Conservation (phyloP, 306 rosid species). For the Chamaecrista fasciculata region DNA sequence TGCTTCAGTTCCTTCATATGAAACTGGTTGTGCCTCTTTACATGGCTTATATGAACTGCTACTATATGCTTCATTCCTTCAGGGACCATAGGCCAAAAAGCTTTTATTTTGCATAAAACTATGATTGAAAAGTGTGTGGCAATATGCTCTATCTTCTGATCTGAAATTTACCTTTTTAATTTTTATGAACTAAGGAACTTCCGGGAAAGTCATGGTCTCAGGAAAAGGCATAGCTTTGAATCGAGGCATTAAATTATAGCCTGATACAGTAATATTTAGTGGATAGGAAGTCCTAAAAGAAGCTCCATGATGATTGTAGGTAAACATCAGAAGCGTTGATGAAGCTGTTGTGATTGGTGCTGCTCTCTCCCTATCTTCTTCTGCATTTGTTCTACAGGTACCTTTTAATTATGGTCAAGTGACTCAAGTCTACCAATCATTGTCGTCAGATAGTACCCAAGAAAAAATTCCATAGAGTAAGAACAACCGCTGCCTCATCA, state of each 20-base stretch:
- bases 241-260: background rate
- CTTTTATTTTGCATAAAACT: background rate
- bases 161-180: background rate
- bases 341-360: constrained; percentile 78
- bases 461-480: too few species aligned
- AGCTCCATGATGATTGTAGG: background rate
- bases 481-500: too few species aligned
- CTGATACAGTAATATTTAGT: background rate
- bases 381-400: constrained; percentile 68
- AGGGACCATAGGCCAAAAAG: background rate
- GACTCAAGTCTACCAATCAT: too few species aligned
- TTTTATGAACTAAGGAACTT: background rate
- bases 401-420: too few species aligned
- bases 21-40: background rate
- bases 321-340: constrained; percentile 59
- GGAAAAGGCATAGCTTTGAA: background rate
- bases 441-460: too few species aligned
- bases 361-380: constrained; percentile 68
- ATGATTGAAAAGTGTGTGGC: background rate
- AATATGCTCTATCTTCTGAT: background rate
- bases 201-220: background rate
- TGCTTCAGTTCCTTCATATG: background rate
- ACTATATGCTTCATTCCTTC: background rate
- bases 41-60: background rate
- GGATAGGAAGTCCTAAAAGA: background rate